Percentiles rank a stretch among this genome's conserved stretches.
These are phyloP conservation scores for Candida freyschussii DNA, from an alignment of 1,139 yeast species.

Conservation along the genomic window DNA sequence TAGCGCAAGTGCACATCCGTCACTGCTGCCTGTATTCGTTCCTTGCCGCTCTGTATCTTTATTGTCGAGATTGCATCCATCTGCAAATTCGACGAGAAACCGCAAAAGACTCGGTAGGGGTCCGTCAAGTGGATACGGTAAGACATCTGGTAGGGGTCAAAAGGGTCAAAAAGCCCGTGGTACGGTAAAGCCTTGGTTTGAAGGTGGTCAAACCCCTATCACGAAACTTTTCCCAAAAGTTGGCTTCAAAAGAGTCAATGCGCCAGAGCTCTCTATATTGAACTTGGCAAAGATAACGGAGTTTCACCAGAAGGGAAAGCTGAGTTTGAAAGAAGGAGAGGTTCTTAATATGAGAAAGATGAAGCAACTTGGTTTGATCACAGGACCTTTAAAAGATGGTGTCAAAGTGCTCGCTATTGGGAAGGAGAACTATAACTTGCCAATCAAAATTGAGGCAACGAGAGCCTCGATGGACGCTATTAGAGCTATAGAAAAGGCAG, in stretches of 20 bases:
- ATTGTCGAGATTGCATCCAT: conserved; percentile 32
- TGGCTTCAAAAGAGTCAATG: conserved; percentile 66
- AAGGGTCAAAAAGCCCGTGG: conserved; percentile 98
- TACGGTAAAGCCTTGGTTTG: conserved; percentile 87
- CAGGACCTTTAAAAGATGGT: conserved; percentile 73
- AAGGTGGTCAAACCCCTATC: conserved; percentile 98
- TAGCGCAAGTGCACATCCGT: too few relatives aligned
- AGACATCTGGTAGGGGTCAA: conserved; percentile 96
- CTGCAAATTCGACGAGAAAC: conserved; percentile 34
- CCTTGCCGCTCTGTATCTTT: conserved; percentile 29
- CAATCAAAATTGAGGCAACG: conserved; percentile 73
- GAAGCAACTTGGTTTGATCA: conserved; percentile 63
- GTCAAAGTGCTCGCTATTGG: conserved; percentile 78
- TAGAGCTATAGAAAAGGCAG: conserved; percentile 61
- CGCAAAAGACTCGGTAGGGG: conserved; percentile 91
- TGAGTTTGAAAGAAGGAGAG: conserved; percentile 54
- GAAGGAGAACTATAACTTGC: conserved; percentile 47
- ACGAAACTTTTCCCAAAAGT: conserved; percentile 84
- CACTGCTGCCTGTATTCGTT: neutral
- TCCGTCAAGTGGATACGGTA: conserved; percentile 89
- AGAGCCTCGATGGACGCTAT: conserved; percentile 77
- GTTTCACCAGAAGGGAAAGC: conserved; percentile 63
- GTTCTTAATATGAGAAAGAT: conserved; percentile 60
- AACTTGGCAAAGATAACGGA: conserved; percentile 56
- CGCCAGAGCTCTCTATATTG: conserved; percentile 44